phyloP scores from a whole-genome alignment of 768 basidiomycete species.

The Exidia glandulosa region DNA sequence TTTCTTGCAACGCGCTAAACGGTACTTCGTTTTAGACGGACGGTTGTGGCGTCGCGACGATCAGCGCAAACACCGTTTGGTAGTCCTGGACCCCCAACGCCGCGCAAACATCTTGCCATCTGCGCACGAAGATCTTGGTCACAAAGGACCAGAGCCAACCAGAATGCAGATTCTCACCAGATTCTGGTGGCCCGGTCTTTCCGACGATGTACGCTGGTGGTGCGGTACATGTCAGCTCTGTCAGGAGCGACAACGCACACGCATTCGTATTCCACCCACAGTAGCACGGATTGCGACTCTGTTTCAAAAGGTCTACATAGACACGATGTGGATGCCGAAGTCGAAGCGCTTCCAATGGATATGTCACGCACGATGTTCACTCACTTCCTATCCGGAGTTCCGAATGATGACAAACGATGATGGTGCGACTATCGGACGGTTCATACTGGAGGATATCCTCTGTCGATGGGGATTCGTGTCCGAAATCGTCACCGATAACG shows the following conservation, averaged over 20 bases:
- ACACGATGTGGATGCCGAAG: conserved; percentile 27
- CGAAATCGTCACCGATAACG: conserved; percentile 15
- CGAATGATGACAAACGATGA: conserved; percentile 16
- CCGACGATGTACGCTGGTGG: conserved; percentile 20
- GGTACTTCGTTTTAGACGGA: conserved; percentile 3
- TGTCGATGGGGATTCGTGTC: conserved; percentile 7
- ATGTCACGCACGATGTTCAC: conserved; percentile 25
- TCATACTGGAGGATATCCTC: conserved; percentile 14
- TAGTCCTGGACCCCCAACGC: conserved; percentile 2
- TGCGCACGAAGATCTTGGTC: background rate
- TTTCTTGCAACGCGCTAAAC: background rate
- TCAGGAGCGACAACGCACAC: conserved; percentile 14
- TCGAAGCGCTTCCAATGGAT: conserved; percentile 24
- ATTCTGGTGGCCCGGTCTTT: conserved; percentile 22
- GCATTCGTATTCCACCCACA: conserved; percentile 12
- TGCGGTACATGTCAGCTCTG: conserved; percentile 23
- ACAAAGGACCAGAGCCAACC: conserved; percentile 1
- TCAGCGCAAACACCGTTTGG: conserved; percentile 9
- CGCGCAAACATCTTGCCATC: background rate
- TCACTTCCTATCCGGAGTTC: conserved; percentile 25
- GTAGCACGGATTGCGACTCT: conserved; percentile 14
- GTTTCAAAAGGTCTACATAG: conserved; percentile 11
- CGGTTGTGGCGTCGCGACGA: conserved; percentile 8
- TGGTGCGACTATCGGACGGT: background rate
- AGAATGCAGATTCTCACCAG: conserved; percentile 2